A percentile compares a stretch with the other conserved stretches of the same genome.
Conservation (phyloP, 352 stramenopile genomes). For the Thraustochytrium striatum region DNA sequence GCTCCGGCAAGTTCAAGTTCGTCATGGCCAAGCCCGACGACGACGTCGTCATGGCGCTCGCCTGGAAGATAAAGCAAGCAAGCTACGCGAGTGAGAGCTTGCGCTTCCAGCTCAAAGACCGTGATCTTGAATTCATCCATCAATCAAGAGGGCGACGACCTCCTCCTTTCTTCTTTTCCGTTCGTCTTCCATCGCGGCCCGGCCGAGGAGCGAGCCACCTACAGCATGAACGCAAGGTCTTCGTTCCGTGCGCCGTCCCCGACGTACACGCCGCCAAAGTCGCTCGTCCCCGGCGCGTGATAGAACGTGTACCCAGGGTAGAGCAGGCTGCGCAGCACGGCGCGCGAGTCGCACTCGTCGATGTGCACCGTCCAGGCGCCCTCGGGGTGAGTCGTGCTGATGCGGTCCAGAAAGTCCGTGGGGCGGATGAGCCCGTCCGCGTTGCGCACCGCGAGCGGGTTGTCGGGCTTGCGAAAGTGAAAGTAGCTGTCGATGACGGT, state of each 20-base stretch:
- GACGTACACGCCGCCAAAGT: conserved; percentile 58
- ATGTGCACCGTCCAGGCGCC: conserved; percentile 53
- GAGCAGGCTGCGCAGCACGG: conserved; percentile 52
- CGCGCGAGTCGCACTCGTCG: conserved; percentile 47
- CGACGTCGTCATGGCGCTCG: too few species aligned
- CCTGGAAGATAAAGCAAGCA: too few species aligned
- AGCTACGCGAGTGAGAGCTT: too few species aligned
- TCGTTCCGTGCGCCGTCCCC: conserved; percentile 55
- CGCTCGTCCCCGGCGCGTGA: conserved; percentile 51
- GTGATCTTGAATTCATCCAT: too few species aligned
- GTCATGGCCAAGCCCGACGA: too few species aligned
- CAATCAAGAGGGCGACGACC: too few species aligned
- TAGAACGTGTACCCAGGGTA: conserved; percentile 60
- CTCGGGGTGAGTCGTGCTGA: conserved; percentile 51
- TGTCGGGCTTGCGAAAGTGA: conserved; percentile 55
- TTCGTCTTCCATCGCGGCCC: too few species aligned
- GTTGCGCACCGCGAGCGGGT: conserved; percentile 24
- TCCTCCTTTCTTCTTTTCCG: neutral
- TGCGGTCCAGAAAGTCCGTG: conserved; percentile 55
- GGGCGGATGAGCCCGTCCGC: conserved; percentile 54
- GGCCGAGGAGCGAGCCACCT: too few species aligned
- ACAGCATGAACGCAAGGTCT: conserved; percentile 60
- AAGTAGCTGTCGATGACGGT: conserved; percentile 54
- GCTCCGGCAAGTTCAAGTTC: conserved; percentile 17
- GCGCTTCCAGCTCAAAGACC: too few species aligned